Evolutionary conservation across 192 early-diverging fungal genomes (phyloP).

Genomic region (Oehlia diaphana): DNA sequence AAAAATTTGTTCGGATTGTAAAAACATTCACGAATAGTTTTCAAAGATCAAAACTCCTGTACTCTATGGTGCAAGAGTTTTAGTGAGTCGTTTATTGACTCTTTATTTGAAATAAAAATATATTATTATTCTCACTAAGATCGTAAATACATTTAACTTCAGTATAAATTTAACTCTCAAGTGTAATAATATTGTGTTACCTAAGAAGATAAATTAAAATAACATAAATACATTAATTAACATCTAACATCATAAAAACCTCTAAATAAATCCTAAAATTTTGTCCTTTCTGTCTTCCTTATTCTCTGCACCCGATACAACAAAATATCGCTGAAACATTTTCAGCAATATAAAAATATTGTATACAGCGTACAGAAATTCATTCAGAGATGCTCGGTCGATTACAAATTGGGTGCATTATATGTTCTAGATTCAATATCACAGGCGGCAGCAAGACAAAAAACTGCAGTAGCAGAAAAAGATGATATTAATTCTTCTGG

Average conservation of each 20-base stretch:
- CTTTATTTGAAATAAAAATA: neutral
- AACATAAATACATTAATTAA: neutral
- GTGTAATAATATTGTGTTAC: neutral
- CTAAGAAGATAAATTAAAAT: neutral
- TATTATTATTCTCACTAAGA: neutral
- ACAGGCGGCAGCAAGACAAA: conserved; percentile 42
- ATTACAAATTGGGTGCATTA: conserved; percentile 60
- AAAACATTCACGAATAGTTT: neutral
- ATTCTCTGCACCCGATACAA: neutral
- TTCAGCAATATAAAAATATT: conserved; percentile 55
- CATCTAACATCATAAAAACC: neutral
- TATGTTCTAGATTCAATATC: conserved; percentile 65
- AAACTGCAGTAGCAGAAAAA: conserved; percentile 31
- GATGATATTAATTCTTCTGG: conserved; percentile 29
- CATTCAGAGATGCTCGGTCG: conserved; percentile 48
- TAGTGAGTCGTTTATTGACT: neutral
- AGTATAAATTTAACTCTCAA: neutral
- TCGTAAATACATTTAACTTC: neutral
- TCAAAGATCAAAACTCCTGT: neutral
- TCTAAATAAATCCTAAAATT: neutral
- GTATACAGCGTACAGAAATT: conserved; percentile 52
- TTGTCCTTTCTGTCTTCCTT: neutral
- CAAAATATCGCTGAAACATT: conserved; percentile 5
- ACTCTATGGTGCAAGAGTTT: neutral
- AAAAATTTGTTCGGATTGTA: neutral